A percentile compares a stretch with the other conserved stretches of the same genome.
phyloP scores from a whole-genome alignment of 2,329 filamentous ascomycete species.

The Nigrospora oryzae region DNA sequence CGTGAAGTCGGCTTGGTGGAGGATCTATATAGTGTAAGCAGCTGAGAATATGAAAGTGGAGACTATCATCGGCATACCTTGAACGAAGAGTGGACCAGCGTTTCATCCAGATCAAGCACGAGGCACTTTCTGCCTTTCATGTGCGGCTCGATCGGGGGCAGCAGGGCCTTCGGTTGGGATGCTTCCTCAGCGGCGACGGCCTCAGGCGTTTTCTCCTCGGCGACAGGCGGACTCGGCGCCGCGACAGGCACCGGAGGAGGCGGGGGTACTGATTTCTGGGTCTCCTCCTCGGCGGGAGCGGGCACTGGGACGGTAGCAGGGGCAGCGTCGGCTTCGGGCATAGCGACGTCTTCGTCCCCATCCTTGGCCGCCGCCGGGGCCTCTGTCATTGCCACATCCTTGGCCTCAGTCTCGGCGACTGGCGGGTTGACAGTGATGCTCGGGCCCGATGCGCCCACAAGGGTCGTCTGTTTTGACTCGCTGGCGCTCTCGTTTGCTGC shows the following conservation, averaged over 20 bases:
- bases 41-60: not conserved
- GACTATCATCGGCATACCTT: slow-evolving; percentile 55
- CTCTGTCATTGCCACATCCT: slow-evolving; percentile 21
- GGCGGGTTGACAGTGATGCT: slow-evolving; percentile 34
- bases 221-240: slow-evolving; percentile 23
- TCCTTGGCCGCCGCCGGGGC: slow-evolving; percentile 30
- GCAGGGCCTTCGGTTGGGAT: slow-evolving; percentile 57
- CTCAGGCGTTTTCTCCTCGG: slow-evolving; percentile 28
- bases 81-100: slow-evolving; percentile 95
- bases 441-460: slow-evolving; percentile 24
- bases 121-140: slow-evolving; percentile 87
- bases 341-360: slow-evolving; percentile 56
- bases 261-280: slow-evolving; percentile 32
- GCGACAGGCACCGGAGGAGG: slow-evolving; percentile 39
- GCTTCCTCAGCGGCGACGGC: slow-evolving; percentile 36
- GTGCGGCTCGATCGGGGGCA: slow-evolving; percentile 74
- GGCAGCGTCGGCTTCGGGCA: slow-evolving; percentile 53
- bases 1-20: slow-evolving; percentile 97
- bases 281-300: slow-evolving; percentile 31
- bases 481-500: slow-evolving; percentile 31
- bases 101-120: slow-evolving; percentile 93
- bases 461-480: slow-evolving; percentile 37
- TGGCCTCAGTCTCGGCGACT: slow-evolving; percentile 21
- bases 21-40: slow-evolving; percentile 51
- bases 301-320: slow-evolving; percentile 30